These are phyloP conservation scores for Eucalyptus globulus DNA, from an alignment of 345 rosid genomes.

Conservation along the genomic window DNA sequence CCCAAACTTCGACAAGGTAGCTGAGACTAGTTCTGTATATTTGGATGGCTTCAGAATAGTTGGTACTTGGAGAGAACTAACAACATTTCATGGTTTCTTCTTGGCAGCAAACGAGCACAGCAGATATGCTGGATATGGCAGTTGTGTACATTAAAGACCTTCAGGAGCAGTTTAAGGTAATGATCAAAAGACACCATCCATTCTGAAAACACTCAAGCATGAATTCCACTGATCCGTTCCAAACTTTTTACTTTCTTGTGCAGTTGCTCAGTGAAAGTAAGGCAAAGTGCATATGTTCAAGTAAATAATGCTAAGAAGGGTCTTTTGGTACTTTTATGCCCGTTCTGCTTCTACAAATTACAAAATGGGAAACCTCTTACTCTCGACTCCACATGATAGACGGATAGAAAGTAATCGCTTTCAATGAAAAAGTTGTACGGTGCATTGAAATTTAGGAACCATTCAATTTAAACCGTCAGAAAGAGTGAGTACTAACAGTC, in stretches of 20 bases:
- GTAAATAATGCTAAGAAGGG: neutral
- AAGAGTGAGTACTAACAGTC: neutral
- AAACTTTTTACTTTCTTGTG: neutral
- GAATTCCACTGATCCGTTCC: neutral
- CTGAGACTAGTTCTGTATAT: neutral
- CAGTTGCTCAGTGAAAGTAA: constrained; percentile 30
- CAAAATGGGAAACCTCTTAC: neutral
- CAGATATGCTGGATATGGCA: constrained; percentile 58
- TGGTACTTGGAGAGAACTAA: neutral
- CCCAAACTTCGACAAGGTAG: constrained; percentile 53
- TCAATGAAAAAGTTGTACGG: neutral
- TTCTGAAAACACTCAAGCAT: neutral
- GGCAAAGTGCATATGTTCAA: constrained; percentile 33
- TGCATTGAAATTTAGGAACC: neutral
- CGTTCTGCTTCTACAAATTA: neutral
- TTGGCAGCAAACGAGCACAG: constrained; percentile 44
- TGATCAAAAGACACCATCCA: neutral
- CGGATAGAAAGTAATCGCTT: neutral
- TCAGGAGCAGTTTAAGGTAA: constrained; percentile 48
- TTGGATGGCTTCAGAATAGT: neutral
- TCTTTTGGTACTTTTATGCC: neutral
- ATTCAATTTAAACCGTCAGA: neutral
- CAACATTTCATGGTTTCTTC: neutral
- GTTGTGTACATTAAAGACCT: constrained; percentile 48
- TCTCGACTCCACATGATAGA: neutral